Percentiles rank a stretch among this genome's conserved stretches.
Conservation (phyloP, 495 filamentous ascomycete species). For the Tuber magnatum region DNA sequence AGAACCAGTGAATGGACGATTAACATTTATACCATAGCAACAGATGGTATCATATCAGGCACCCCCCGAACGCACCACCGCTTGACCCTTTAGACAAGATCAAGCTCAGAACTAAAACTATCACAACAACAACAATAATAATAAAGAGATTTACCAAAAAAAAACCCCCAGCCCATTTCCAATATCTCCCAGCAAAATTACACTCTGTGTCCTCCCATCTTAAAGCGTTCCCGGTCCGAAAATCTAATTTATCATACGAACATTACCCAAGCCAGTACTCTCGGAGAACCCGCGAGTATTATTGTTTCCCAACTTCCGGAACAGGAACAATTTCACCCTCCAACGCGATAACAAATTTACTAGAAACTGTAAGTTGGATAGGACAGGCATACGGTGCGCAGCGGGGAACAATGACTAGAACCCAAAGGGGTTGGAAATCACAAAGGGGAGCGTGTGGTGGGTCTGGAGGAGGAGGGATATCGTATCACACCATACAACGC, state of each 20-base stretch:
- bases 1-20: neutral
- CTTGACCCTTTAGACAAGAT: no score
- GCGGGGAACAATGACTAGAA: neutral
- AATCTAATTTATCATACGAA: no score
- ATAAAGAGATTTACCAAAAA: no score
- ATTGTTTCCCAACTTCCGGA: neutral
- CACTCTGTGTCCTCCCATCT: no score
- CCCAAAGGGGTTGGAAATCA: neutral
- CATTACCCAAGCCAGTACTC: neutral
- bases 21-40: no score
- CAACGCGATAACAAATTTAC: neutral
- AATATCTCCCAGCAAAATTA: neutral
- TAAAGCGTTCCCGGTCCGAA: neutral
- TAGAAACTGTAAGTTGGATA: neutral
- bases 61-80: no score
- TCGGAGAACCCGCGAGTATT: neutral
- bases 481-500: no score
- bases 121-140: no score
- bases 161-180: no score
- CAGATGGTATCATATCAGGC: no score
- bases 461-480: neutral
- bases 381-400: neutral
- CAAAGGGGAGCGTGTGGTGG: neutral
- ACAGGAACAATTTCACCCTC: neutral
- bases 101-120: no score